Conservation (phyloP, 139 green algal species). For the Astrephomene gubernaculifera region DNA sequence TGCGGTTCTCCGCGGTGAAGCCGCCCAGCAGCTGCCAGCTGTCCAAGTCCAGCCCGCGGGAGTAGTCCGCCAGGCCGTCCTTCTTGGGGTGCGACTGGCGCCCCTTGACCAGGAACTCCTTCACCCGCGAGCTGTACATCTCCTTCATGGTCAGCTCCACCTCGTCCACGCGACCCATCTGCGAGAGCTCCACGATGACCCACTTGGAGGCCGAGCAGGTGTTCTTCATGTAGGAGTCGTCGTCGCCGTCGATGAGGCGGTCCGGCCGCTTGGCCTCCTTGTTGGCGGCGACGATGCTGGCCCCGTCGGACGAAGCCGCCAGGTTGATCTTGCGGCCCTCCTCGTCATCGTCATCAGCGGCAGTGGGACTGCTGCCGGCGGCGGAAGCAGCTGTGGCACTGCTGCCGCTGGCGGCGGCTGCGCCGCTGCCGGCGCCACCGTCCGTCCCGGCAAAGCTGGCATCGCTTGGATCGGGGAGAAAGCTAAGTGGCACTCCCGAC, state of each 20-base stretch:
- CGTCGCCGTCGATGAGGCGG: slow-evolving; percentile 81
- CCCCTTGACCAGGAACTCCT: slow-evolving; percentile 70
- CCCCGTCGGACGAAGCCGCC: slow-evolving; percentile 65
- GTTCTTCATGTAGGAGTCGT: slow-evolving; percentile 90
- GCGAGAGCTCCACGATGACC: slow-evolving; percentile 86
- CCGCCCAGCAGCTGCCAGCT: slow-evolving; percentile 80
- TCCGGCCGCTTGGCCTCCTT: slow-evolving; percentile 76
- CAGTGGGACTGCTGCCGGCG: background rate
- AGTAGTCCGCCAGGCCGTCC: slow-evolving; percentile 60
- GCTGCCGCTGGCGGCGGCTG: background rate
- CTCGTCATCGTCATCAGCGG: slow-evolving; percentile 36
- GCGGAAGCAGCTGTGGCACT: background rate
- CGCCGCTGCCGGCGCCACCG: background rate
- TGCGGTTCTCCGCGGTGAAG: slow-evolving; percentile 81
- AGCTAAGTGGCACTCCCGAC: background rate
- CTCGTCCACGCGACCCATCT: slow-evolving; percentile 70
- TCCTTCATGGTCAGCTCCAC: slow-evolving; percentile 82
- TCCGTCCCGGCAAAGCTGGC: too few relatives aligned
- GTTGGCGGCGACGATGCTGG: slow-evolving; percentile 84
- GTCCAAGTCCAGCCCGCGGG: slow-evolving; percentile 55
- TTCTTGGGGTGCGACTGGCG: slow-evolving; percentile 59
- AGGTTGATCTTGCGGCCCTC: slow-evolving; percentile 58
- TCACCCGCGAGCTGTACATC: slow-evolving; percentile 78
- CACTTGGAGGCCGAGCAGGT: slow-evolving; percentile 84
- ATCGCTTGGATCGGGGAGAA: too few relatives aligned